Conservation (phyloP, 148 eudicot genomes). For the Nepenthes gracilis region DNA sequence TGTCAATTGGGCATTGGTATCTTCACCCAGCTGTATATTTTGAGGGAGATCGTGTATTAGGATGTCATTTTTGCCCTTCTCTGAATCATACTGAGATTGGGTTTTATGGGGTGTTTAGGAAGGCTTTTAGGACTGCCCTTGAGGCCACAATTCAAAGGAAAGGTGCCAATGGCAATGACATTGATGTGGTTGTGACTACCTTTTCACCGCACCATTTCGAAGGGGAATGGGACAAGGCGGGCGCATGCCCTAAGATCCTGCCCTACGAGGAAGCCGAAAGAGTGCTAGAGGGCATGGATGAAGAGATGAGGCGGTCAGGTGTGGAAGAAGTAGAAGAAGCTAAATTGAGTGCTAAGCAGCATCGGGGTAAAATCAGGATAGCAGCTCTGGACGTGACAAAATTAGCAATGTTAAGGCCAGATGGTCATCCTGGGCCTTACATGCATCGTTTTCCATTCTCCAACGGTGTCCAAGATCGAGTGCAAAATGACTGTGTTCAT, state of each 20-base stretch:
- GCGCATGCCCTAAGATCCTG: conserved; percentile 66
- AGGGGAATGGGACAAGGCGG: conserved; percentile 82
- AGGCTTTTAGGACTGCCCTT: conserved; percentile 58
- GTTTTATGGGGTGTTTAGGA: conserved; percentile 59
- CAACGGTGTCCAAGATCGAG: conserved; percentile 49
- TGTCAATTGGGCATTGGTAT: conserved; percentile 89
- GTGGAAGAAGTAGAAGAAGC: conserved; percentile 40
- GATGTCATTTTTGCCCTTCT: conserved; percentile 51
- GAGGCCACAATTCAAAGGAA: conserved; percentile 33
- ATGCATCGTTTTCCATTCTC: conserved; percentile 71
- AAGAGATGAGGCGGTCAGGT: conserved; percentile 51
- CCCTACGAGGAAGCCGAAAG: conserved; percentile 52
- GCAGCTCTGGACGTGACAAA: conserved; percentile 67
- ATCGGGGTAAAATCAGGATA: conserved; percentile 21
- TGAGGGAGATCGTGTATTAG: conserved; percentile 38
- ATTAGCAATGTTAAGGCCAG: conserved; percentile 67
- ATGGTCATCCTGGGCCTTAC: conserved; percentile 92
- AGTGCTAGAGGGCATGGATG: conserved; percentile 55
- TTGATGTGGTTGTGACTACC: conserved; percentile 61
- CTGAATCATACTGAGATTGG: conserved; percentile 50
- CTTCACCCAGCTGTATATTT: conserved; percentile 69
- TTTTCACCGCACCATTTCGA: conserved; percentile 88
- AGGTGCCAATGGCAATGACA: conserved; percentile 9
- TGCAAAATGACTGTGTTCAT: conserved; percentile 87
- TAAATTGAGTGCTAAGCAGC: conserved; percentile 9